Evolutionary conservation across 2,329 filamentous ascomycete species (phyloP), one percentile per base, ranked within the genome.

Genomic region (Xylaria sp.): DNA sequence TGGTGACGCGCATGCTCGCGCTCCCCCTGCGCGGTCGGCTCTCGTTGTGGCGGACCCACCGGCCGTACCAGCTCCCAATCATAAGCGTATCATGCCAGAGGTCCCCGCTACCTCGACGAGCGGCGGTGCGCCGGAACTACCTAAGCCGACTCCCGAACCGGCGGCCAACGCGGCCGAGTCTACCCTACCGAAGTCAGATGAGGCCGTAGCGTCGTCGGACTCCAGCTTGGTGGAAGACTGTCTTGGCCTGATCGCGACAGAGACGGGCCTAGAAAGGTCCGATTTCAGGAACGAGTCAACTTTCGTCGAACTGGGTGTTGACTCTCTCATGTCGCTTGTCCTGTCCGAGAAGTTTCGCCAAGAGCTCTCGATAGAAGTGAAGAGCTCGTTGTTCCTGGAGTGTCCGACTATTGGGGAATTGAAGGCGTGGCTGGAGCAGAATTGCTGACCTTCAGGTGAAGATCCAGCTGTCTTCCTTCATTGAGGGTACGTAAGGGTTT

Each of bases 351-450:
- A 26, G n/a, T 43, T 26, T 24, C 20, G 16, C 7, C 17, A 39
- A 7, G 44, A 53, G 13, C 40, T 53, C 4, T n/a, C 17, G 29
- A 17, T 53, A 13, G 50, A 53, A 16, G 39, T 53, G 26, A 41
- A 53, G 39, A 40, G 39, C 11, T 53, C 50, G 6, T 21, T 53
- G 5, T 53, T 53, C 40, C 34, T 53, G 2, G 50, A 48, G 22
- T 53, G 50, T 18, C 50, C 50, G 2, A 53, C 50, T 2, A 41
- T 53, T 7, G 50, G 43, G 21, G 40, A 53, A 2, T 13, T 53
- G 6, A 50, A 22, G 9, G 5, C 4, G 29, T 34, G 4, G 29
- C 29, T 34, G 29, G n/a, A n/a, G n/a, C n/a, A n/a, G n/a, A n/a
- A n/a, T n/a, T n/a, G n/a, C n/a, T n/a, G n/a, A n/a, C n/a, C n/a